Evolutionary conservation across 345 rosid genomes (phyloP).

Genomic region (Lumnitzera littorea): DNA sequence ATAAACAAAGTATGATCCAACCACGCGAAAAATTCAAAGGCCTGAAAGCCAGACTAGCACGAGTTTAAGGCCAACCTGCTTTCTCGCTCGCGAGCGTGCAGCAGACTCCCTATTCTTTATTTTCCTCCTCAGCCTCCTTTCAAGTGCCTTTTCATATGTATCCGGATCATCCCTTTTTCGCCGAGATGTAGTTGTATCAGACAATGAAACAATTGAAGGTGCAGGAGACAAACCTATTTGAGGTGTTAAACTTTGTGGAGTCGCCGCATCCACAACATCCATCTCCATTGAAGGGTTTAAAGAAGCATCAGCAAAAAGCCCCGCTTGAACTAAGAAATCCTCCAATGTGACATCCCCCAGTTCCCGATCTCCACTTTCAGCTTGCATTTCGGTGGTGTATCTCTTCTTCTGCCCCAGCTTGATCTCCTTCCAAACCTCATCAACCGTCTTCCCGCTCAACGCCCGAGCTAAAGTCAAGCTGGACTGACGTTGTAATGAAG

Average conservation of each 20-base stretch:
- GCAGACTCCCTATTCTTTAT: conserved; percentile 76
- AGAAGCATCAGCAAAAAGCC: conserved; percentile 39
- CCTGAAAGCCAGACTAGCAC: not conserved
- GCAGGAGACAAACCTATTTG: conserved; percentile 27
- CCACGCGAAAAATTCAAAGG: not conserved
- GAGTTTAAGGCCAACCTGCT: conserved; percentile 25
- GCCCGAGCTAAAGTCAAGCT: conserved; percentile 36
- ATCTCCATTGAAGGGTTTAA: conserved; percentile 33
- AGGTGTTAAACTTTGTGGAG: conserved; percentile 18
- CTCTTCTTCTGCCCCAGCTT: conserved; percentile 40
- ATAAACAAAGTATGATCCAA: not conserved
- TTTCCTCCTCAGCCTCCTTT: conserved; percentile 55
- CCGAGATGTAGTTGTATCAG: conserved; percentile 18
- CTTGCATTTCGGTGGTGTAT: conserved; percentile 21
- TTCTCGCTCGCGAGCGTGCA: conserved; percentile 61
- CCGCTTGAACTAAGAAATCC: conserved; percentile 62
- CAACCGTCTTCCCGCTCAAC: conserved; percentile 50
- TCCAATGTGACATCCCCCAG: conserved; percentile 50
- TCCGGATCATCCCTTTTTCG: conserved; percentile 30
- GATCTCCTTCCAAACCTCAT: conserved; percentile 61
- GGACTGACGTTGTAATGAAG: conserved; percentile 38
- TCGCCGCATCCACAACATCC: conserved; percentile 12
- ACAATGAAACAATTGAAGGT: conserved; percentile 23
- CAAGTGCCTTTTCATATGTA: conserved; percentile 36
- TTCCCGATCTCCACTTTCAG: conserved; percentile 18